phyloP scores from a whole-genome alignment of 768 basidiomycete genomes.

The Amanita polypyramis region DNA sequence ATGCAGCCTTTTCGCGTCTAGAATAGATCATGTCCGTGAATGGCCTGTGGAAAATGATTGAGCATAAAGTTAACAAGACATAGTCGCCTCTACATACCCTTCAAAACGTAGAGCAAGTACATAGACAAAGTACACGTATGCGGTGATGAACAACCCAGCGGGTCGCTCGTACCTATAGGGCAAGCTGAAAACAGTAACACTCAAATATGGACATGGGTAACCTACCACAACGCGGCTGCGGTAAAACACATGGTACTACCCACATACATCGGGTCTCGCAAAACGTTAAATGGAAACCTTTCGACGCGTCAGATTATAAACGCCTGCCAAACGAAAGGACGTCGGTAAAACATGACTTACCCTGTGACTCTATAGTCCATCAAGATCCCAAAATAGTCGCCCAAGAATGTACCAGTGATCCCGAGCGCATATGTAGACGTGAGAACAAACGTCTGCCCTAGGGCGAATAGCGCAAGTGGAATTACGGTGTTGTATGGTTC shows the following conservation, averaged over 20 bases:
- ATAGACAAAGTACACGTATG: slow-evolving; percentile 81
- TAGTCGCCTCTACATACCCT: slow-evolving; percentile 48
- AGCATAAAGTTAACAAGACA: slow-evolving; percentile 1
- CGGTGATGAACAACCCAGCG: slow-evolving; percentile 69
- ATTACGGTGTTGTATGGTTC: slow-evolving; percentile 51
- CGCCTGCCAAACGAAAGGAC: neutral
- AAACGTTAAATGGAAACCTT: slow-evolving; percentile 90
- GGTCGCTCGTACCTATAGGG: slow-evolving; percentile 69
- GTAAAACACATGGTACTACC: slow-evolving; percentile 88
- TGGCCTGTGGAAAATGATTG: slow-evolving; percentile 28
- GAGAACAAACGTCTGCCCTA: slow-evolving; percentile 80
- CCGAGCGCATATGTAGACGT: slow-evolving; percentile 87
- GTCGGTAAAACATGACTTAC: slow-evolving; percentile 14
- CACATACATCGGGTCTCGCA: slow-evolving; percentile 94
- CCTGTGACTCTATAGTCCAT: slow-evolving; percentile 88
- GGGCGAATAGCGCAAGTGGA: slow-evolving; percentile 47
- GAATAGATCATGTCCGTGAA: slow-evolving; percentile 81
- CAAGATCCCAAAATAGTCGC: slow-evolving; percentile 77
- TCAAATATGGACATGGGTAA: slow-evolving; percentile 5
- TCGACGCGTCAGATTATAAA: neutral
- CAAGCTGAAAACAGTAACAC: neutral
- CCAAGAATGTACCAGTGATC: slow-evolving; percentile 87
- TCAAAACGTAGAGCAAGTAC: slow-evolving; percentile 78
- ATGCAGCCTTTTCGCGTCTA: slow-evolving; percentile 31
- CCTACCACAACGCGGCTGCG: slow-evolving; percentile 80